A percentile compares a stretch with the other conserved stretches of the same genome.
phyloP scores from a whole-genome alignment of 163 green algal genomes.

The Chlamydomonas reinhardtii region DNA sequence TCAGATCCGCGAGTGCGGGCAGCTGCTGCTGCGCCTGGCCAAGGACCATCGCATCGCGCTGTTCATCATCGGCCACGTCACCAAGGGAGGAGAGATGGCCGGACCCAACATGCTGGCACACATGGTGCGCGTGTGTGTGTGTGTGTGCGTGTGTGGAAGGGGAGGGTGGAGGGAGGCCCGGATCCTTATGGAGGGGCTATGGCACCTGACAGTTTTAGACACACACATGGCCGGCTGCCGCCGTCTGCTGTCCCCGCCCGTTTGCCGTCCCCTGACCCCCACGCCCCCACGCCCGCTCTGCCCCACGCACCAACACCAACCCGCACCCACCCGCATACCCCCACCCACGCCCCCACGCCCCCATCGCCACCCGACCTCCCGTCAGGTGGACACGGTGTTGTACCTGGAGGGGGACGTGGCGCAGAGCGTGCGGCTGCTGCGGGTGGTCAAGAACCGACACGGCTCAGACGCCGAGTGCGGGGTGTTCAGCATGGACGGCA shows the following conservation, averaged over 20 bases:
- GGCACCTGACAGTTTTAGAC: no score
- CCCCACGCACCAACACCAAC: no score
- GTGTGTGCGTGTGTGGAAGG: neutral
- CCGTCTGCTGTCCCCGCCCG: no score
- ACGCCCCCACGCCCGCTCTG: no score
- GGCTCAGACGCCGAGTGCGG: conserved; percentile 87
- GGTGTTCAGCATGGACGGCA: conserved; percentile 84
- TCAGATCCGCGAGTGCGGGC: conserved; percentile 90
- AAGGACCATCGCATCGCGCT: conserved; percentile 81
- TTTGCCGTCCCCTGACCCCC: no score
- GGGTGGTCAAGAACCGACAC: conserved; percentile 91
- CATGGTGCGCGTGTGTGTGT: conserved; percentile 63
- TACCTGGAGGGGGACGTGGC: conserved; percentile 78
- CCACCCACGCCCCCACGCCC: no score
- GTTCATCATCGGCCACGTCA: conserved; percentile 84
- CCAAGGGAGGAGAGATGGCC: conserved; percentile 80
- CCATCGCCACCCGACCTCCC: no score
- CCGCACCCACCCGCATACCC: no score
- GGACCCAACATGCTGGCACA: conserved; percentile 86
- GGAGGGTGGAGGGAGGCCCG: neutral
- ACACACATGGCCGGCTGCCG: no score
- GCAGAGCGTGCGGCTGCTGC: conserved; percentile 77
- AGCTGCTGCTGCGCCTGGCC: conserved; percentile 83
- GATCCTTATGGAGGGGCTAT: no score
- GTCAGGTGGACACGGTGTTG: conserved; percentile 75